phyloP scores from a whole-genome alignment of 805 yeast genomes.

The Yarrowia sp. region DNA sequence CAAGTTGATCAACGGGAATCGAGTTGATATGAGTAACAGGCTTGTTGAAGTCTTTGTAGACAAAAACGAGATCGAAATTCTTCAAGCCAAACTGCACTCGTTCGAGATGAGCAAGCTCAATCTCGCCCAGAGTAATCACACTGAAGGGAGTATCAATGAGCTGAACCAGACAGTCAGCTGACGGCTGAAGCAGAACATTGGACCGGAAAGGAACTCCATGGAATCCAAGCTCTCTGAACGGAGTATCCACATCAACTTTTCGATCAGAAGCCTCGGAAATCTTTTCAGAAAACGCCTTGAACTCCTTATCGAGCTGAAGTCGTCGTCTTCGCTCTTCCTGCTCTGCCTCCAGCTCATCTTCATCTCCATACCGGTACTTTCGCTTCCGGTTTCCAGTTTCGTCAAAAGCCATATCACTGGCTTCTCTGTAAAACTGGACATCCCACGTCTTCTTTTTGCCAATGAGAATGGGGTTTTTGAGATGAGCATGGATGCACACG shows the following conservation, averaged over 20 bases:
- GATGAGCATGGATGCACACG: conserved; percentile 87
- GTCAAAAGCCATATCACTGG: conserved; percentile 92
- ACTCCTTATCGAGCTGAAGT: conserved; percentile 86
- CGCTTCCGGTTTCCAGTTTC: conserved; percentile 95
- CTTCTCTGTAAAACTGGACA: conserved; percentile 94
- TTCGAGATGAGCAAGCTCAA: conserved; percentile 92
- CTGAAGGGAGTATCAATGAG: conserved; percentile 91
- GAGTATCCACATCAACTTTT: conserved; percentile 81
- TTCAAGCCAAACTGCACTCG: conserved; percentile 96
- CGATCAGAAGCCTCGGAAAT: conserved; percentile 88
- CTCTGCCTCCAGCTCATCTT: conserved; percentile 96
- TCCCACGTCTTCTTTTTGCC: conserved; percentile 95
- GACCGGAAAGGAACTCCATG: conserved; percentile 96
- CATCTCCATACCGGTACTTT: conserved; percentile 87
- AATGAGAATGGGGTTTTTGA: conserved; percentile 88
- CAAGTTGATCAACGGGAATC: conserved; percentile 87
- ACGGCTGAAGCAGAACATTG: conserved; percentile 92
- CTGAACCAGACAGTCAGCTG: conserved; percentile 94
- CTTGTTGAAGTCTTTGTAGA: conserved; percentile 82
- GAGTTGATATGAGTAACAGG: conserved; percentile 93
- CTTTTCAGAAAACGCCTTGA: conserved; percentile 81
- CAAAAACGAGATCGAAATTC: conserved; percentile 95
- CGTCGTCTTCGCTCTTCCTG: conserved; percentile 96
- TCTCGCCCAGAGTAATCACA: conserved; percentile 85
- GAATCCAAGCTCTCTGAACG: conserved; percentile 94